Evolutionary conservation across 495 filamentous ascomycete species (phyloP).

Genomic region (Penicilliopsis zonata): DNA sequence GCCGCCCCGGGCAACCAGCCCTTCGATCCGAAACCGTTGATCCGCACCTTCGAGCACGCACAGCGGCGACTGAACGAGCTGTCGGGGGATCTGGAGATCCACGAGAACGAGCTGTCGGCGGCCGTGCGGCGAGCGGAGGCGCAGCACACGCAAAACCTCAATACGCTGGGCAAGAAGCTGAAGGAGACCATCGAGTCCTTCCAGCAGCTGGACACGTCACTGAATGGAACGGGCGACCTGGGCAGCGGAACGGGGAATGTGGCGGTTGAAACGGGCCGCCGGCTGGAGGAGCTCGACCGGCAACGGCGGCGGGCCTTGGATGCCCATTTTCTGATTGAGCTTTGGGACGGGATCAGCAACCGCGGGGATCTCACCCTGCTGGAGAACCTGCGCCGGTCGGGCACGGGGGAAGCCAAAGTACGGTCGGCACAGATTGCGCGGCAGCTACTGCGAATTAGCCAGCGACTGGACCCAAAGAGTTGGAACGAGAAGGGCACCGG

Average conservation of each 20-base stretch:
- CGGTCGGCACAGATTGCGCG: conserved; percentile 82
- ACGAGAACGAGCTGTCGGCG: conserved; percentile 80
- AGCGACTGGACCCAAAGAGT: conserved; percentile 62
- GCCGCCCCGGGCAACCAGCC: conserved; percentile 48
- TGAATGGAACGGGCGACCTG: conserved; percentile 43
- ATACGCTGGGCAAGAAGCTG: conserved; percentile 72
- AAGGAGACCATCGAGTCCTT: conserved; percentile 86
- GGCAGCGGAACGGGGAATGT: conserved; percentile 61
- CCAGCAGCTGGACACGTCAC: conserved; percentile 70
- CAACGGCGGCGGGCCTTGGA: conserved; percentile 84
- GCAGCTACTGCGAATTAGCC: conserved; percentile 78
- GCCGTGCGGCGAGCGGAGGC: conserved; percentile 83
- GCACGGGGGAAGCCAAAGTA: conserved; percentile 75
- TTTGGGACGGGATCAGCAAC: conserved; percentile 88
- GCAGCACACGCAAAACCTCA: conserved; percentile 82
- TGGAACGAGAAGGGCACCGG: conserved; percentile 53
- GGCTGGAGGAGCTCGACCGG: conserved; percentile 84
- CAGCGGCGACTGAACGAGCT: conserved; percentile 66
- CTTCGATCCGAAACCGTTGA: conserved; percentile 96
- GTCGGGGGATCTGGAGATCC: conserved; percentile 71
- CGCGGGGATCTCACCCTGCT: conserved; percentile 66
- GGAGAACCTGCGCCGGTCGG: conserved; percentile 67
- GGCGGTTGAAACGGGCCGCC: conserved; percentile 90
- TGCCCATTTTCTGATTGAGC: conserved; percentile 87
- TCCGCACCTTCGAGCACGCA: conserved; percentile 87